Evolutionary conservation across 139 green algal species (phyloP), one percentile per base, ranked within the genome.

Genomic region (Tetraselmis striata): DNA sequence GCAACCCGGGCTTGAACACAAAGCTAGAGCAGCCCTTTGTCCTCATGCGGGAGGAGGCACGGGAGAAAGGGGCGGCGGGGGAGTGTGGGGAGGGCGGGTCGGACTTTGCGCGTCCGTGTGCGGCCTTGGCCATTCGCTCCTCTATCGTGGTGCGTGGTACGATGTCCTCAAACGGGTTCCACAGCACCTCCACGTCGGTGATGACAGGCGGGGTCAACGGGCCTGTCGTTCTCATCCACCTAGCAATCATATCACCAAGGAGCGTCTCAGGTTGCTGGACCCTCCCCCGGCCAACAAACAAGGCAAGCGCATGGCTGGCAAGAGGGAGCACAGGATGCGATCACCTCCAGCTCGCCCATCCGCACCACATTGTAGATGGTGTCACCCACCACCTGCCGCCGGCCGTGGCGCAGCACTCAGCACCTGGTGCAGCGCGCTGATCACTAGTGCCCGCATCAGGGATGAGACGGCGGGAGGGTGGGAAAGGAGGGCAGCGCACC

Each of bases 111-210:
- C n/a, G n/a, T n/a, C n/a, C n/a, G 75, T 76, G 59, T 84, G 26
- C 78, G n/a, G 25, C 59, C 76, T 31, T 11, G 24, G 22, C 32
- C 78, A 1, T 59, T 32, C 80, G 81, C 59, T 88, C 83, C 29
- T 80, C 84, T 2, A 67, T 74, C 32, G 83, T 88, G n/a, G 32
- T 89, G 31, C 93, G 88, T n/a, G 94, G 94, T 59, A 92, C 89
- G 27, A 99, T 94, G 86, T 98, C 96, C 2, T 98, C 95, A 84
- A 99, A 99, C 0, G 96, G 96, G 88, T 97, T 98, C 91, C 92
- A 96, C 81, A 98, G 81, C 79, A 99, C 95, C 75, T 97, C 93
- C 79, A 76, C 30, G 76, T 74, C 67, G 31, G 81, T 79, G 24
- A 98, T 88, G 29, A 86, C 59, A 0, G 92, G 95, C 1, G 94